Base-by-base conservation (phyloP, 176 grass and related monocot species). In the Phoenix dactylifera region DNA sequence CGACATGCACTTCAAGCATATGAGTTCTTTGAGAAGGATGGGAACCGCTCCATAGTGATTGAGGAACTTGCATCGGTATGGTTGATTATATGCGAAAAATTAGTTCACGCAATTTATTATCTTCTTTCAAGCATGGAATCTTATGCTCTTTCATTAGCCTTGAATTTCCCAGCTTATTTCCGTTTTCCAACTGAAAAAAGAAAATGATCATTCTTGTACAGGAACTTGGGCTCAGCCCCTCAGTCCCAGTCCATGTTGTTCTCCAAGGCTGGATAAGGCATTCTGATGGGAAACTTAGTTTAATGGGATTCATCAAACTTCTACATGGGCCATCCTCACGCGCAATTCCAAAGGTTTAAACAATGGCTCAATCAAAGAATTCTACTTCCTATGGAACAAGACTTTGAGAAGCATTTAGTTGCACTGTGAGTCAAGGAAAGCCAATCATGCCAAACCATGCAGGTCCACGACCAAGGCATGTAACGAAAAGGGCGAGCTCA, bases 21-120 rank as follows among this genome's bases (percentile, higher is more conserved):
- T 25, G 81, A 84, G 52, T 63, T 84, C 39, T 84, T 84, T 4
- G 81, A 84, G 35, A 76, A 74, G 57, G 75, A 84, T 16, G 75
- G 65, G 16, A 84, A 84, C 49, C 65, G 75, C 3, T 58, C 81
- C 24, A 74, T 84, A 49, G 64, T 74, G 70, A 84, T 84, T 12
- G 81, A 84, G 56, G 81, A 84, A 64, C 81, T 84, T 30, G 81
- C 81, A 73, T 84, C 74, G 64, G 81, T 84, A 84, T 50, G 54
- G 10, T 44, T 3, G 2, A 44, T 44, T 44, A 44, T 44, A 44
- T 44, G 7, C 12, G 35, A 44, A 44, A 44, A 9, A 30, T 6
- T 6, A 14, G 35, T 44, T 44, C 35, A 14, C 10, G 3, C 35
- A 44, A 44, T 44, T 44, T 1, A 44, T 44, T 14, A 44, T 12